Evolutionary conservation across 2,329 filamentous ascomycete genomes (phyloP), one percentile per base, ranked within the genome.

Genomic region (Waltergamsia citrina): DNA sequence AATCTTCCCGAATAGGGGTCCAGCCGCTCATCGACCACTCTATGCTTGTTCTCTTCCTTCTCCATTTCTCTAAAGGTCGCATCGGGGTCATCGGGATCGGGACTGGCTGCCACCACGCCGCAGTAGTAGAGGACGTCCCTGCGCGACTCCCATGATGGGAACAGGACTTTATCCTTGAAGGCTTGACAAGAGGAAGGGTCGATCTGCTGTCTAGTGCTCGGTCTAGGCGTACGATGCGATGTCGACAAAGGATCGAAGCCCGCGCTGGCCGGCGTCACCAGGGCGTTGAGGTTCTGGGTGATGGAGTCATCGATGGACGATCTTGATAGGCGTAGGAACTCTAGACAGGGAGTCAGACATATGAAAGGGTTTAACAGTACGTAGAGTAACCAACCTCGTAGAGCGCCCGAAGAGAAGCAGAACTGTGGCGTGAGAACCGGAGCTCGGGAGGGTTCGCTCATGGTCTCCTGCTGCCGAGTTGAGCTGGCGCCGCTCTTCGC

Each of bases 241-340:
- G 86, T 94, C 1, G 85, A 88, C 0, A 70, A 62, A 2, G 90
- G 84, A 52, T 94, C 82, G 59, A 94, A 96, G 12, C 78, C 76
- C 25, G 60, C 59, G 29, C 67, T 64, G 10, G 84, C 71, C 0
- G 90, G 90, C 1, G 81, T 88, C 29, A 85, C 63, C 24, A 96
- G 72, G 2, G 86, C 85, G 63, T 96, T 96, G 40, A 98, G 75
- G 49, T 93, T 90, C 51, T 94, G 88, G 1, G 78, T 78, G 51
- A 98, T 96, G 29, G 84, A 86, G 59, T 98, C 92, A 60, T 98
- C 92, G 50, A 95, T 81, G 31, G 83, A 76, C 34, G 76, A 70
- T 42, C 92, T 78, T 8, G 90, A 95, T 43, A 92, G 59, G 25
- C 87, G 83, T 16, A 98, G 72, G 56, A 98, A 98, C 56, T 94